Evolutionary conservation across 805 yeast species (phyloP).

Genomic region (Torulaspora gathmanii): DNA sequence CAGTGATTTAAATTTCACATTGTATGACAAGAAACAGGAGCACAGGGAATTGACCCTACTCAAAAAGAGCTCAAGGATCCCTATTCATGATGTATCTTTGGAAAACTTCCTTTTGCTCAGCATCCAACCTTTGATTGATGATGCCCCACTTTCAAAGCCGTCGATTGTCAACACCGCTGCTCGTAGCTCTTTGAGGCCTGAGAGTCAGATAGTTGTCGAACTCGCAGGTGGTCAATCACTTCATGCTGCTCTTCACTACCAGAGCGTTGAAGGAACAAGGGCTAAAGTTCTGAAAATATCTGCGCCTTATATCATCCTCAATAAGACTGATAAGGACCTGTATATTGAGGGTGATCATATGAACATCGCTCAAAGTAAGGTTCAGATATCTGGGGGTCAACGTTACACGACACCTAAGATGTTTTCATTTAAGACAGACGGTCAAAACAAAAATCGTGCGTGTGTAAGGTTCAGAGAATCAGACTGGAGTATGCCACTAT

Average conservation of each 20-base stretch:
- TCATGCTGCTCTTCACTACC: constrained; percentile 60
- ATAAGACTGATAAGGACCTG: constrained; percentile 68
- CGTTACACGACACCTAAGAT: constrained; percentile 53
- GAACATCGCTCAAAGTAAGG: constrained; percentile 48
- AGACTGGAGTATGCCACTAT: constrained; percentile 63
- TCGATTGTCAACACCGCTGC: constrained; percentile 45
- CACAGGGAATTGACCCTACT: constrained; percentile 63
- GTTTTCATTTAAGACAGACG: constrained; percentile 73
- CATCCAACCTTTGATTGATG: constrained; percentile 52
- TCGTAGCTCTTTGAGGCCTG: constrained; percentile 52
- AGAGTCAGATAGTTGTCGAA: constrained; percentile 47
- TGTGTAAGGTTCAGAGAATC: constrained; percentile 62
- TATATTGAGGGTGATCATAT: constrained; percentile 51
- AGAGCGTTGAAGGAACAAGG: constrained; percentile 44
- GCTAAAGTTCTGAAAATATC: constrained; percentile 63
- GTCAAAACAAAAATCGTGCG: constrained; percentile 62
- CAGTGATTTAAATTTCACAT: constrained; percentile 64
- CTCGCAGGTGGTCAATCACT: constrained; percentile 65
- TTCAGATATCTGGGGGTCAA: constrained; percentile 31
- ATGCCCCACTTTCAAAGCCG: constrained; percentile 36
- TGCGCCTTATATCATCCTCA: constrained; percentile 79
- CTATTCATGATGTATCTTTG: constrained; percentile 75
- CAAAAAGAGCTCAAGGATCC: constrained; percentile 59
- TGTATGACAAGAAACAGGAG: constrained; percentile 69
- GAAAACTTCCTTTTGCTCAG: constrained; percentile 67